phyloP scores from a whole-genome alignment of 805 yeast species.

The Pichia exigua region DNA sequence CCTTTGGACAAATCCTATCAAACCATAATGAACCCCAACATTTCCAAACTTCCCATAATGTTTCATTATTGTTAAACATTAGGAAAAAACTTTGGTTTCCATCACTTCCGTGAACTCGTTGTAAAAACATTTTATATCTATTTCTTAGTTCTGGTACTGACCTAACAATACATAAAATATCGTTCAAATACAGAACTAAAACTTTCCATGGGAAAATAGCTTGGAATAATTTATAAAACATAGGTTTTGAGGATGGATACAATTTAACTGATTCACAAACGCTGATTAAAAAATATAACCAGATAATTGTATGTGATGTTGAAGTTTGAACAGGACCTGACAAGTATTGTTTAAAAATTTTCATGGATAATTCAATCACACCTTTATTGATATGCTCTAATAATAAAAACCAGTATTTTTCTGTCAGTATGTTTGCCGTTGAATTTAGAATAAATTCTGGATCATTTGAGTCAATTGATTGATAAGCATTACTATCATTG shows the following conservation, averaged over 20 bases:
- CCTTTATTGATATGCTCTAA: conserved; percentile 52
- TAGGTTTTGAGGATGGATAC: conserved; percentile 37
- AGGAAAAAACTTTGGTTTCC: conserved; percentile 35
- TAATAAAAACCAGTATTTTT: conserved; percentile 49
- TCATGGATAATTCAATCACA: conserved; percentile 59
- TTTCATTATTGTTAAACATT: conserved; percentile 51
- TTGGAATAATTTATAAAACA: conserved; percentile 44
- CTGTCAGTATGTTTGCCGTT: conserved; percentile 25
- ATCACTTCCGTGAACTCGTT: not conserved
- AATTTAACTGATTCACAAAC: conserved; percentile 47
- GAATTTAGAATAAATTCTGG: conserved; percentile 19
- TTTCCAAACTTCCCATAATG: conserved; percentile 70
- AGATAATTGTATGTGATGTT: conserved; percentile 65
- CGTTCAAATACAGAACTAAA: conserved; percentile 55
- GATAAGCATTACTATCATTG: not conserved
- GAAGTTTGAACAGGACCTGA: conserved; percentile 66
- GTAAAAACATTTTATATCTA: conserved; percentile 3
- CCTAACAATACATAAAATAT: conserved; percentile 35
- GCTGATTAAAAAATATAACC: conserved; percentile 66
- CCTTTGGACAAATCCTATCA: conserved; percentile 48
- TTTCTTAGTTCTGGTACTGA: conserved; percentile 18
- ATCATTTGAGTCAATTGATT: conserved; percentile 11
- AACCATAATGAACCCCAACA: conserved; percentile 84
- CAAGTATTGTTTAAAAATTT: conserved; percentile 57
- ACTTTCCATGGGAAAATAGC: conserved; percentile 64